phyloP scores from a whole-genome alignment of 768 basidiomycete genomes.

The Suillus brevipes region DNA sequence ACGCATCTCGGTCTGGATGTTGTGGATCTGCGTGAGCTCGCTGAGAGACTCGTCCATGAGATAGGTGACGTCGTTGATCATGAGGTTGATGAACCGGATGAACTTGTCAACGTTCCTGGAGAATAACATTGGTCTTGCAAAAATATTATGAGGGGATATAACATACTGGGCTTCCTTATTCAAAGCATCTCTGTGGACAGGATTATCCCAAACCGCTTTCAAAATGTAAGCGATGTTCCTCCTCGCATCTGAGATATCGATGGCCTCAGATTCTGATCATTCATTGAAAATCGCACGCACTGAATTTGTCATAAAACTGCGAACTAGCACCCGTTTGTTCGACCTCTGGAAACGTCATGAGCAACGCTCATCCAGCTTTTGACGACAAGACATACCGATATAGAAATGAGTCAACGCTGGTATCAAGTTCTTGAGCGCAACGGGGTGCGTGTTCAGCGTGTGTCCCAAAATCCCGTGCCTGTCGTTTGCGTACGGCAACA shows the following conservation, averaged over 20 bases:
- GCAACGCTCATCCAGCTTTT: background rate
- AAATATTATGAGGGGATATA: background rate
- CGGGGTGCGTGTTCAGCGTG: constrained; percentile 77
- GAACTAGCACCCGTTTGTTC: constrained; percentile 97
- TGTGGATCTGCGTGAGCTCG: constrained; percentile 85
- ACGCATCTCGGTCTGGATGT: constrained; percentile 83
- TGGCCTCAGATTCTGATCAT: constrained; percentile 11
- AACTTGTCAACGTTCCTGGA: constrained; percentile 87
- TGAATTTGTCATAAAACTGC: constrained; percentile 98
- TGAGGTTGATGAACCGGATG: constrained; percentile 92
- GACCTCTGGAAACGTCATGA: constrained; percentile 62
- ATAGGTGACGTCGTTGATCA: constrained; percentile 99
- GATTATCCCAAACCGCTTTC: constrained; percentile 90
- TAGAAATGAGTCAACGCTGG: constrained; percentile 92
- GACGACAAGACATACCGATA: constrained; percentile 59
- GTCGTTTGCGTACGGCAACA: constrained; percentile 65
- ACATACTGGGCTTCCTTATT: constrained; percentile 73
- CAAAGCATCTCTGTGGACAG: constrained; percentile 83
- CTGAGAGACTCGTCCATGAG: constrained; percentile 95
- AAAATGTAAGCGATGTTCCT: constrained; percentile 87
- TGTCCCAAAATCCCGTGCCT: constrained; percentile 75
- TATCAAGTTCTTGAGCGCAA: constrained; percentile 89
- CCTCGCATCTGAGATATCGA: constrained; percentile 50
- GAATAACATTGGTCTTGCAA: constrained; percentile 10
- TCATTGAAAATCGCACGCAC: constrained; percentile 45